Evolutionary conservation across 176 grass and related monocot species (phyloP).

Genomic region (Bromus sterilis): DNA sequence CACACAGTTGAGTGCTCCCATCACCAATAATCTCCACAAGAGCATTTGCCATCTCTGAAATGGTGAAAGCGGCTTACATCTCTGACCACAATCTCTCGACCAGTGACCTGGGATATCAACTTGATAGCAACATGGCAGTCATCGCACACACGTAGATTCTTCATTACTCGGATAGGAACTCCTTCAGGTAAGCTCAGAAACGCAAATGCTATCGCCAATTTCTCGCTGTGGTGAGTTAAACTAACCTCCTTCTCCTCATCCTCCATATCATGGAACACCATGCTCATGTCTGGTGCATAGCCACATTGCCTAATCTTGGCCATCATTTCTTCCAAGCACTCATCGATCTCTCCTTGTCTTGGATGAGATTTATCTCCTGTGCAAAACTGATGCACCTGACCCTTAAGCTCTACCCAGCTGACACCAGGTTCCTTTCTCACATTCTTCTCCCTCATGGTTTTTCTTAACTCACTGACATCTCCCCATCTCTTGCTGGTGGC

Average conservation of each 20-base stretch:
- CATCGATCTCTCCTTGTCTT: conserved; percentile 36
- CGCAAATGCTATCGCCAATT: conserved; percentile 71
- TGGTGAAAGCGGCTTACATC: conserved; percentile 73
- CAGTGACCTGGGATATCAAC: conserved; percentile 46
- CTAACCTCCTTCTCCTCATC: conserved; percentile 73
- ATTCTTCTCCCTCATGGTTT: conserved; percentile 45
- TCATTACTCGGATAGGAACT: conserved; percentile 67
- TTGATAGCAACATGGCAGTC: conserved; percentile 76
- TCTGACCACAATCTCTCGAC: conserved; percentile 60
- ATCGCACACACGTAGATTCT: conserved; percentile 70
- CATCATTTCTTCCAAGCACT: conserved; percentile 49
- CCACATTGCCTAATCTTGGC: conserved; percentile 47
- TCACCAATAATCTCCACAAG: conserved; percentile 72
- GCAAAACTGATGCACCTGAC: conserved; percentile 57
- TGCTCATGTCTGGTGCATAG: conserved; percentile 55
- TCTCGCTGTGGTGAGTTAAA: conserved; percentile 68
- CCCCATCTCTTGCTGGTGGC: conserved; percentile 49
- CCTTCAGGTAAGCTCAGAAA: conserved; percentile 49
- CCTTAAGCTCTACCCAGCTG: conserved; percentile 71
- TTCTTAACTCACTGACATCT: conserved; percentile 38
- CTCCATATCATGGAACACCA: conserved; percentile 73
- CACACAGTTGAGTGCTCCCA: neutral
- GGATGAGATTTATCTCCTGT: conserved; percentile 53
- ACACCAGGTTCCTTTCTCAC: conserved; percentile 70
- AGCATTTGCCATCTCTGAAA: conserved; percentile 60